phyloP scores from a whole-genome alignment of 495 filamentous ascomycete species.

The Hypoxylon perforatum region DNA sequence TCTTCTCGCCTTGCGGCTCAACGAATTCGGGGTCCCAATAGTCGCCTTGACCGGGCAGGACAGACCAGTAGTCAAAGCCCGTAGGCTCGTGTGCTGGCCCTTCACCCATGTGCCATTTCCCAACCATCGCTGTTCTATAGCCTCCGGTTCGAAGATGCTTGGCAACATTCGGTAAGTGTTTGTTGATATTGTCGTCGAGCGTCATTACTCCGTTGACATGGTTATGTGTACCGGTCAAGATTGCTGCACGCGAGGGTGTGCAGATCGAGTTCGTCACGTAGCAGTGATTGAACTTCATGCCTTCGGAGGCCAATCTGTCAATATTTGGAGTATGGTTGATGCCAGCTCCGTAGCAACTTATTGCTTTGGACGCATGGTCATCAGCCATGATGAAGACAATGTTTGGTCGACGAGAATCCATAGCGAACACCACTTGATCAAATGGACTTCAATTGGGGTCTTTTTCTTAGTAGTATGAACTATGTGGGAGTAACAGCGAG shows the following conservation, averaged over 20 bases:
- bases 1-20: slow-evolving; percentile 32
- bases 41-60: slow-evolving; percentile 55
- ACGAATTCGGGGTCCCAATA: slow-evolving; percentile 57
- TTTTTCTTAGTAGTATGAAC: neutral
- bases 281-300: slow-evolving; percentile 62
- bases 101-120: slow-evolving; percentile 60
- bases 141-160: slow-evolving; percentile 54
- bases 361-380: slow-evolving; percentile 59
- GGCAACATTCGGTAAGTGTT: slow-evolving; percentile 55
- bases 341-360: slow-evolving; percentile 53
- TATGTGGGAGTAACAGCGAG: neutral
- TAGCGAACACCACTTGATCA: slow-evolving; percentile 1
- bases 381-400: slow-evolving; percentile 62
- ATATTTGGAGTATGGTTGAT: slow-evolving; percentile 59
- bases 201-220: slow-evolving; percentile 59
- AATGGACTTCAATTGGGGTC: neutral
- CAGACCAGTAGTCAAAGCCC: slow-evolving; percentile 57
- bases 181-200: slow-evolving; percentile 55
- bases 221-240: slow-evolving; percentile 58
- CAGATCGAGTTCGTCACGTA: slow-evolving; percentile 62
- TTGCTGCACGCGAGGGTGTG: slow-evolving; percentile 55
- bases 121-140: slow-evolving; percentile 57
- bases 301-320: slow-evolving; percentile 54
- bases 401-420: slow-evolving; percentile 45
- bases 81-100: slow-evolving; percentile 52